These are phyloP conservation scores for Fusarium equiseti DNA, from an alignment of 2,329 filamentous ascomycete species.

Conservation along the genomic window DNA sequence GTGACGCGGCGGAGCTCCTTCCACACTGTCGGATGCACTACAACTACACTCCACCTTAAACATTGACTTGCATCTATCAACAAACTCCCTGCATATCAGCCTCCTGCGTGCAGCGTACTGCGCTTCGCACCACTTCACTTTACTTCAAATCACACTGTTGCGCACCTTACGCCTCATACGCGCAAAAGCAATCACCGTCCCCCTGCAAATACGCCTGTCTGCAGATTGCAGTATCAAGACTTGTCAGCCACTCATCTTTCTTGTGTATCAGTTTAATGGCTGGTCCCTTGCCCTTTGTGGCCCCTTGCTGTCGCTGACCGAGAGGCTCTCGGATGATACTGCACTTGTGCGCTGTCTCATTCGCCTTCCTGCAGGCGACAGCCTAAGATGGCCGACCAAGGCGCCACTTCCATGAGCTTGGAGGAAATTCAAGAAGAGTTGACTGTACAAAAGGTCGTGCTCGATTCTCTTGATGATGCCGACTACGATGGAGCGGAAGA, in stretches of 20 bases:
- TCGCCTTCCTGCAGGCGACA: slow-evolving; percentile 22
- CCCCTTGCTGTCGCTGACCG: slow-evolving; percentile 27
- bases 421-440: slow-evolving; percentile 57
- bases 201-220: neutral
- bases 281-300: slow-evolving; percentile 26
- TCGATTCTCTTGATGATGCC: slow-evolving; percentile 55
- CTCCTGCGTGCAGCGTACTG: neutral
- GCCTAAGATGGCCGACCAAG: slow-evolving; percentile 31
- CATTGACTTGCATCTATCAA: slow-evolving; percentile 6
- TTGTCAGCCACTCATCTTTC: slow-evolving; percentile 11
- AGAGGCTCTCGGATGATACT: slow-evolving; percentile 31
- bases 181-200: neutral
- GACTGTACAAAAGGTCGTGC: slow-evolving; percentile 57
- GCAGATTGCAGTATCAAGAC: slow-evolving; percentile 1
- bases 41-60: neutral
- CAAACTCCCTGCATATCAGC: neutral
- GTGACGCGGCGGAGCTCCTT: slow-evolving; percentile 41
- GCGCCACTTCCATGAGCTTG: slow-evolving; percentile 35
- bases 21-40: slow-evolving; percentile 25
- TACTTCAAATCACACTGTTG: neutral
- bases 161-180: neutral
- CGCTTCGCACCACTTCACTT: neutral
- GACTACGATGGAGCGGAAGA: slow-evolving; percentile 48
- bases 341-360: slow-evolving; percentile 31
- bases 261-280: slow-evolving; percentile 23